Conservation (phyloP, 2,329 filamentous ascomycete genomes). For the Lecanosticta acicola region DNA sequence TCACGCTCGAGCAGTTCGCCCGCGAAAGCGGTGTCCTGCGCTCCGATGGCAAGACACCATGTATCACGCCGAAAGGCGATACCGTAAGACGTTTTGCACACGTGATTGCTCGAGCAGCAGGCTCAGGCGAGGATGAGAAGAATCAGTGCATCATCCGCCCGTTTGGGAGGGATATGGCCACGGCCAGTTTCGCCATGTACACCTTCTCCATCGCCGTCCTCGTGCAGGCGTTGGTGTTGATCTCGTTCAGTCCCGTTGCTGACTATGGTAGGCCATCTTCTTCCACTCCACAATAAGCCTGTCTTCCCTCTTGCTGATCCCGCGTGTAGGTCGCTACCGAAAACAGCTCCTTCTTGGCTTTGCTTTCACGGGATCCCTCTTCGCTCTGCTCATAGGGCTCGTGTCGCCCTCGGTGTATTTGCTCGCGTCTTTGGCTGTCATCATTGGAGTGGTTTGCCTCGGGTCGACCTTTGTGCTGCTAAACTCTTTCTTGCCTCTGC, state of each 20-base stretch:
- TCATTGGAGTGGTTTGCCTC: conserved; percentile 82
- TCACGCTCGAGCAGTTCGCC: conserved; percentile 82
- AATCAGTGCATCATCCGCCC: conserved; percentile 74
- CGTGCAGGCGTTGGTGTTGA: conserved; percentile 77
- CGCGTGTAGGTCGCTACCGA: conserved; percentile 61
- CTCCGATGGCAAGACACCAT: conserved; percentile 67
- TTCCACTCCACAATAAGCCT: too few relatives aligned
- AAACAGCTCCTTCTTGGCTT: conserved; percentile 79
- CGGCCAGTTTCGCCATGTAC: conserved; percentile 91
- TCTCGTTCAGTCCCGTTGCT: conserved; percentile 87
- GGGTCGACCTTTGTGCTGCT: conserved; percentile 94
- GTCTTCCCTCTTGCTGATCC: too few relatives aligned
- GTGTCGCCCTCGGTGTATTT: conserved; percentile 70
- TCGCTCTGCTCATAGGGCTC: conserved; percentile 76
- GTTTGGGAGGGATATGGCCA: conserved; percentile 76
- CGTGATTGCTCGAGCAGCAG: conserved; percentile 8
- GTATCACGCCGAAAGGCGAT: conserved; percentile 34
- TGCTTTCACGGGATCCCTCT: conserved; percentile 68
- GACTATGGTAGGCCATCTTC: conserved; percentile 72
- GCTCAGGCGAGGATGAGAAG: conserved; percentile 35
- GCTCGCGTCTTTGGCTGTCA: conserved; percentile 70
- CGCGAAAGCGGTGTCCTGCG: conserved; percentile 81
- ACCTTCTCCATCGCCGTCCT: conserved; percentile 86
- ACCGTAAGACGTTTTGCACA: conserved; percentile 11
- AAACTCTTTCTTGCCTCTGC: conserved; percentile 83